A percentile compares a stretch with the other conserved stretches of the same genome.
phyloP scores from a whole-genome alignment of 192 early-diverging fungal species.

The Diversispora epigaea region DNA sequence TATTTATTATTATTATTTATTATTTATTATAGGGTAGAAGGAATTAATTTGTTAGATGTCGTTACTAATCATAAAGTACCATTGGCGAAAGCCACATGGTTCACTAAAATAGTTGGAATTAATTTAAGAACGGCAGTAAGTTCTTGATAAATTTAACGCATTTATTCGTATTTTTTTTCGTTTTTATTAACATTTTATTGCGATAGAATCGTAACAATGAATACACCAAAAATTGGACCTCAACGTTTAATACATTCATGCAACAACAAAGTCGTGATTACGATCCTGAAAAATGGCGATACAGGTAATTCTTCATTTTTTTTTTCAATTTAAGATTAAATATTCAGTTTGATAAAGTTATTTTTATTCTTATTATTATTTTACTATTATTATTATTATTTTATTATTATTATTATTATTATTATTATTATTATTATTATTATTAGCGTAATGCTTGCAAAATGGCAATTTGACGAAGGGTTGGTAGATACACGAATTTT shows the following conservation, averaged over 20 bases:
- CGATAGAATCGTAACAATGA: not conserved
- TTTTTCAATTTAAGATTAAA: too few species aligned
- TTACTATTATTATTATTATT: slow-evolving; percentile 29
- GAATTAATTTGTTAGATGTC: slow-evolving; percentile 59
- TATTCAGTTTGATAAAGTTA: not conserved
- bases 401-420: slow-evolving; percentile 32
- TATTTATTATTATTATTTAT: not conserved
- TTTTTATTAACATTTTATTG: not conserved
- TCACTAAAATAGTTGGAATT: slow-evolving; percentile 65
- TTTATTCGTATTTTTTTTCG: not conserved
- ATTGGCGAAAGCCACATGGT: slow-evolving; percentile 66
- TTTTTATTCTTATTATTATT: slow-evolving; percentile 33
- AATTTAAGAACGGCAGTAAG: slow-evolving; percentile 53
- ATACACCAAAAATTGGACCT: not conserved
- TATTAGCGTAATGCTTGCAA: slow-evolving; percentile 50
- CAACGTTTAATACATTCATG: not conserved
- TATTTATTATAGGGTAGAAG: slow-evolving; percentile 49
- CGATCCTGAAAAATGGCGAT: slow-evolving; percentile 22
- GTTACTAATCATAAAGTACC: slow-evolving; percentile 58
- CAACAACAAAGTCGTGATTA: not conserved
- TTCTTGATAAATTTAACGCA: not conserved
- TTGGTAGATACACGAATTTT: slow-evolving; percentile 54
- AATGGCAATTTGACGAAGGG: slow-evolving; percentile 59
- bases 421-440: slow-evolving; percentile 33
- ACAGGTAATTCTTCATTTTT: not conserved